Base-by-base conservation (phyloP, 352 stramenopile species). In the Pythium monospermum region DNA sequence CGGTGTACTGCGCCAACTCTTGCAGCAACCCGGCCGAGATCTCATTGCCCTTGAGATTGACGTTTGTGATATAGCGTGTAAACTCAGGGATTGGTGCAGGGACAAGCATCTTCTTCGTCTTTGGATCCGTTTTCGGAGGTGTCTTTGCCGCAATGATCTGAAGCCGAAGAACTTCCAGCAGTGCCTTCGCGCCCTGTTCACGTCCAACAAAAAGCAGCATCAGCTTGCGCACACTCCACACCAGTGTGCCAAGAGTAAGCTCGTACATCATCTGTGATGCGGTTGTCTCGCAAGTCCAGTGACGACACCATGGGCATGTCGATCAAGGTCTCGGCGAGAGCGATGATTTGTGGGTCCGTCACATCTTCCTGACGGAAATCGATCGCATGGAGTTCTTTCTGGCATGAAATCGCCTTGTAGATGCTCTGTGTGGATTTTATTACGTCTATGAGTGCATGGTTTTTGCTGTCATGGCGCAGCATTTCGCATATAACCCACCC, bases 331-430 rank as follows among this genome's bases (percentile, higher is more conserved):
- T 93, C 80, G 0, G 80, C 78, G 13, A 93, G 66, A 16, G 76
- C 83, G n/a, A 90, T 78, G 19, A 91, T 61, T 45, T 91, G 80
- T 19, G 78, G 70, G 31, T 93, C 83, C 7, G 69, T 89, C 49
- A 93, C 77, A 54, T 89, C 76, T 69, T 91, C 77, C 43, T 88
- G 73, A 3, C 71, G 72, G 49, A 89, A 91, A 61, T 93, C 80
- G 21, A 87, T 53, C 5, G 62, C 71, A 40, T 86, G 66, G 7
- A 93, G 51, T 31, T 91, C 76, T 54, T 87, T 87, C 49, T 91
- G 83, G 16, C 78, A 78, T 31, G 83, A 88, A 38, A 93, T 91
- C 5, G 80, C 78, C 52, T 91, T 93, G 61, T 91, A 91, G 43
- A 93, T 78, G 42, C 74, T 89, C 80, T 91, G 30, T 47, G n/a